Base-by-base conservation (phyloP, 1,284 basidiomycete genomes). In the Rhizoctonia solani region DNA sequence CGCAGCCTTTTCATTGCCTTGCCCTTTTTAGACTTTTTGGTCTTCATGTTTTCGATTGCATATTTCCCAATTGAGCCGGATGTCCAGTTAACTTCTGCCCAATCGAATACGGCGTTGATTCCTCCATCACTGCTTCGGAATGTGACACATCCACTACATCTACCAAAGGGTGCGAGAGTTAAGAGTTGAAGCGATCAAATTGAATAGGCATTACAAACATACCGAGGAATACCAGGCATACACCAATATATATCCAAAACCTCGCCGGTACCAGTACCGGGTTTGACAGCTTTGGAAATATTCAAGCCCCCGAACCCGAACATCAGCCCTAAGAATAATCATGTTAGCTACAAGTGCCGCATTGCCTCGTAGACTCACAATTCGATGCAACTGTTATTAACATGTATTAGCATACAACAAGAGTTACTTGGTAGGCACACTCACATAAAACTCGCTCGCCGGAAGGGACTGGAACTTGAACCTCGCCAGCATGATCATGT, bases 51-150 rank as follows among this genome's bases (percentile, higher is more conserved):
- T n/a, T 63, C 59, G 27, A 63, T 52, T 0, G 59, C 59, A 29
- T 52, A 65, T 27, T 27, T 39, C 14, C 49, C 59, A 19, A 65
- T 49, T 13, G 11, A 42, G 21, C 59, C 59, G 25, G 32, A 52
- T 27, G 59, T 65, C 59, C 59, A 65, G 25, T 65, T 65, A 46
- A 37, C 41, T 16, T 65, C 59, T 11, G 32, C 59, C 59, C 59
- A 65, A 23, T 65, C 49, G 49, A 65, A 65, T 14, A 37, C 46
- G 11, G 59, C 59, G 13, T 16, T 34, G 34, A 65, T 37, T 4
- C 59, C 59, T 21, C 59, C 59, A 9, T 21, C 30, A 2, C 23
- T 19, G 23, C 53, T 50, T 1, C 59, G 59, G 49, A 37, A 53
- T 4, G 59, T 53, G 39, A 65, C 53, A 13, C 47, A 46, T 0